Base-by-base conservation (phyloP, 1,139 yeast genomes). In the Hyphopichia buzzinii region DNA sequence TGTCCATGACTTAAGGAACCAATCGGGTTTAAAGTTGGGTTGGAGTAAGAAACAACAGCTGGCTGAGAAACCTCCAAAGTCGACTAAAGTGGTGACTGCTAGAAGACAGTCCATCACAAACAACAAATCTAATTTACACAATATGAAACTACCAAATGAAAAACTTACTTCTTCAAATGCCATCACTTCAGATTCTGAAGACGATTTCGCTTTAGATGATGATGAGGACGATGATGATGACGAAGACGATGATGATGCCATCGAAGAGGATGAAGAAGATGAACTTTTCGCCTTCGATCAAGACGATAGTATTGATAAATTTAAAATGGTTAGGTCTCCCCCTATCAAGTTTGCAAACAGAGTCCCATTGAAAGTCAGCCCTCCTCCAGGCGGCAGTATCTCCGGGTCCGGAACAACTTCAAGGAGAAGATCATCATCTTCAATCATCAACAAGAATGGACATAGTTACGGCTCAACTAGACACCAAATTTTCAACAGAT, bases 51-150 rank as follows among this genome's bases (percentile, higher is more conserved):
- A 69, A 48, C 52, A 57, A 42, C 38, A 27, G 14, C 24, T 19
- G 15, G 15, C 15, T 8, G 16, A 14, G 13, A 15, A 21, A 11
- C 38, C 12, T 4, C 4, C 17, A 2, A 28, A 24, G 16, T 10
- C 30, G n/a, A 15, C 21, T n/a, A 19, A 17, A 17, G 17, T 30
- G n/a, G 11, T 8, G 8, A 23, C 33, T 12, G 34, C 54, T 29
- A 54, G 81, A 50, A 62, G 86, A 42, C 83, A 78, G 47, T 73
- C 81, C 17, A 80, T 81, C 36, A 75, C 84, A 17, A 71, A 66
- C 46, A 57, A 66, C 25, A 57, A 56, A 31, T 58, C 66, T 17
- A 77, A 74, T 45, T 55, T 70, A 30, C 81, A 76, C 52, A 67
- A 65, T 45, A 48, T 71, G 17, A 67, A 61, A 40, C 52, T 77